phyloP scores from a whole-genome alignment of 1,139 yeast genomes.

The Pichia inconspicua region DNA sequence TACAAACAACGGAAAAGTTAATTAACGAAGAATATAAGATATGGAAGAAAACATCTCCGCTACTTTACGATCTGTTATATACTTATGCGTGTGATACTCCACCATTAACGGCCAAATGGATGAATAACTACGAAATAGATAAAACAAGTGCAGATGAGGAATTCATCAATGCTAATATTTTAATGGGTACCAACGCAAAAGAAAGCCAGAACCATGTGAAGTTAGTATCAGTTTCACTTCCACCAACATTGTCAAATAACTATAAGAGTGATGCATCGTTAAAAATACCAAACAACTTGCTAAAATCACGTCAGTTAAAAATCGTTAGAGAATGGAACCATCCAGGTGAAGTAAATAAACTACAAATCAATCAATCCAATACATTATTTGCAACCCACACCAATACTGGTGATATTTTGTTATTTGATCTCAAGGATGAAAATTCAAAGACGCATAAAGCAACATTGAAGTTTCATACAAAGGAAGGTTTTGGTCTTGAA shows the following conservation, averaged over 20 bases:
- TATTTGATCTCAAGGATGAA: conserved; percentile 30
- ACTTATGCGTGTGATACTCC: conserved; percentile 64
- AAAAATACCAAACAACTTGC: conserved; percentile 8
- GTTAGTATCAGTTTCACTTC: conserved; percentile 30
- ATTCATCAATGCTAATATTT: conserved; percentile 35
- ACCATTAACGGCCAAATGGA: conserved; percentile 42
- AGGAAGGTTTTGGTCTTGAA: conserved; percentile 64
- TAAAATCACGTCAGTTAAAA: conserved; percentile 28
- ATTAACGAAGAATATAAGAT: conserved; percentile 72
- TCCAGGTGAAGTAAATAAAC: conserved; percentile 47
- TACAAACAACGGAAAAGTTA: conserved; percentile 44
- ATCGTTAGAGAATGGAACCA: conserved; percentile 42
- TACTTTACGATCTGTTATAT: conserved; percentile 71
- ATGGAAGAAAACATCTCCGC: conserved; percentile 94
- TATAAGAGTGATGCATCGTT: not conserved
- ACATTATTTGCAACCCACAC: conserved; percentile 44
- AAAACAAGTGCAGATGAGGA: conserved; percentile 27
- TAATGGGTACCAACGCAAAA: conserved; percentile 44
- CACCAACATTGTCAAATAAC: conserved; percentile 7
- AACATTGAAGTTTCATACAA: conserved; percentile 51
- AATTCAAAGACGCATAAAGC: conserved; percentile 19
- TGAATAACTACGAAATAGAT: conserved; percentile 33
- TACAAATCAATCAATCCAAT: conserved; percentile 32
- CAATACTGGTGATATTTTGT: conserved; percentile 41
- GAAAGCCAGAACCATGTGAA: conserved; percentile 38